Conservation (phyloP, 2,329 filamentous ascomycete genomes). For the Myriangium duriaei region DNA sequence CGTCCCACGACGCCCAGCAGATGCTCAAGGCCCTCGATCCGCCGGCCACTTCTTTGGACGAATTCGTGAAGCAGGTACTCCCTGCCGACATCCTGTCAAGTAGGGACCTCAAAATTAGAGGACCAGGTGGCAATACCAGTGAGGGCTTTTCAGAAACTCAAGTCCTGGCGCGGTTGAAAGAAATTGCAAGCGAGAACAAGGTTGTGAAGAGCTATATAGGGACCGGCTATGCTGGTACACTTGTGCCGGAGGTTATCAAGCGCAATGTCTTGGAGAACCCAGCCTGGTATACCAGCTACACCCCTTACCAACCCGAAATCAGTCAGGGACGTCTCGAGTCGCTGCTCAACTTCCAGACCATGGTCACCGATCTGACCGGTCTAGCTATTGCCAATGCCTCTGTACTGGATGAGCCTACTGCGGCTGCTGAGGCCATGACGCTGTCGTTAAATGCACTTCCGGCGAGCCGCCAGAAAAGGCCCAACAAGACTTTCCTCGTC, state of each 20-base stretch:
- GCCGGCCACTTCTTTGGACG: constrained; percentile 59
- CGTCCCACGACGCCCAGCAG: constrained; percentile 51
- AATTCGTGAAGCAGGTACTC: constrained; percentile 74
- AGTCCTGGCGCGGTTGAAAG: constrained; percentile 40
- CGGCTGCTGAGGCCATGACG: constrained; percentile 91
- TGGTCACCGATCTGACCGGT: constrained; percentile 78
- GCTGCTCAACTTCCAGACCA: constrained; percentile 87
- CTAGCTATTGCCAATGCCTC: constrained; percentile 85
- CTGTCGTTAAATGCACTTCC: constrained; percentile 71
- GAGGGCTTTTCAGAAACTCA: constrained; percentile 47
- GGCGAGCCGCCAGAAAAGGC: constrained; percentile 55
- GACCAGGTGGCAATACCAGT: constrained; percentile 25
- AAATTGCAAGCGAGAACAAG: constrained; percentile 49
- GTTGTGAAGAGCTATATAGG: constrained; percentile 63
- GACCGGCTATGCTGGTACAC: constrained; percentile 76
- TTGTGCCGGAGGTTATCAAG: constrained; percentile 80
- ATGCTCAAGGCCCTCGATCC: constrained; percentile 76
- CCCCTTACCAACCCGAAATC: constrained; percentile 93
- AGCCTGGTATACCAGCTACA: constrained; percentile 96
- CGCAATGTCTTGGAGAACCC: constrained; percentile 86
- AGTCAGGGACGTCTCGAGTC: constrained; percentile 89
- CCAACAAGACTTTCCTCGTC: constrained; percentile 71
- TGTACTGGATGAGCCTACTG: constrained; percentile 80
- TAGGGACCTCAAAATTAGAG: constrained; percentile 47
- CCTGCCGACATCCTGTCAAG: constrained; percentile 65